A percentile compares a stretch with the other conserved stretches of the same genome.
These are phyloP conservation scores for Bruguiera hainesii DNA, from an alignment of 441 rosid species.

Conservation along the genomic window DNA sequence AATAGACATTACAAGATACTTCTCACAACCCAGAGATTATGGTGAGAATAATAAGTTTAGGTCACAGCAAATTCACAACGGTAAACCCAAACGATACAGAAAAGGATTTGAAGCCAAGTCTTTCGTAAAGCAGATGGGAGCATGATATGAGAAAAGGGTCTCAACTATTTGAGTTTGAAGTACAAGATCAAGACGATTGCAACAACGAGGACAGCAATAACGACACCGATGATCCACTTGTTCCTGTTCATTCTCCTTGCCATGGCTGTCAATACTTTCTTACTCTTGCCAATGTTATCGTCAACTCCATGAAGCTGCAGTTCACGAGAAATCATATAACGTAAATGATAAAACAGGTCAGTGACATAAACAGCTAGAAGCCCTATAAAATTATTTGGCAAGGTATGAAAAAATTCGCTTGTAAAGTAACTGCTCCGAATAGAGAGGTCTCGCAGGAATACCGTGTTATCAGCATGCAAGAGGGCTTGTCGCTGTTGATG, in stretches of 20 bases:
- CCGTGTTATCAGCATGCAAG: constrained; percentile 68
- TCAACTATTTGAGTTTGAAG: constrained; percentile 74
- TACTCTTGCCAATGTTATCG: constrained; percentile 83
- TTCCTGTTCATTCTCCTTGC: constrained; percentile 82
- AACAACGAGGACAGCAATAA: constrained; percentile 50
- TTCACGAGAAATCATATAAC: too few relatives aligned
- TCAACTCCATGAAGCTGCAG: constrained; percentile 91
- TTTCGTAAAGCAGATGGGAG: too few relatives aligned
- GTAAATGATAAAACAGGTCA: too few relatives aligned
- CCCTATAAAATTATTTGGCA: too few relatives aligned
- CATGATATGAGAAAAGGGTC: background rate
- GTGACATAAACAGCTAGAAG: too few relatives aligned
- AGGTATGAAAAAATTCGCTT: too few relatives aligned
- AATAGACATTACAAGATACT: too few relatives aligned
- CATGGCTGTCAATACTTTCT: constrained; percentile 69
- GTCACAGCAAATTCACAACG: too few relatives aligned
- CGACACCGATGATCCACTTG: constrained; percentile 74
- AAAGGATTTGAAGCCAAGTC: background rate
- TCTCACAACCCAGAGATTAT: too few relatives aligned
- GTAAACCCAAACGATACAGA: background rate
- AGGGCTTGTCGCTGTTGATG: constrained; percentile 90
- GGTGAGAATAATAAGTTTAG: too few relatives aligned
- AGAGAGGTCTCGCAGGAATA: constrained; percentile 22
- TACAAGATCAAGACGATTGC: constrained; percentile 64
- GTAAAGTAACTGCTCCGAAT: too few relatives aligned